Conservation (phyloP, 805 yeast genomes). For the Pichia rugopelliculosa region DNA sequence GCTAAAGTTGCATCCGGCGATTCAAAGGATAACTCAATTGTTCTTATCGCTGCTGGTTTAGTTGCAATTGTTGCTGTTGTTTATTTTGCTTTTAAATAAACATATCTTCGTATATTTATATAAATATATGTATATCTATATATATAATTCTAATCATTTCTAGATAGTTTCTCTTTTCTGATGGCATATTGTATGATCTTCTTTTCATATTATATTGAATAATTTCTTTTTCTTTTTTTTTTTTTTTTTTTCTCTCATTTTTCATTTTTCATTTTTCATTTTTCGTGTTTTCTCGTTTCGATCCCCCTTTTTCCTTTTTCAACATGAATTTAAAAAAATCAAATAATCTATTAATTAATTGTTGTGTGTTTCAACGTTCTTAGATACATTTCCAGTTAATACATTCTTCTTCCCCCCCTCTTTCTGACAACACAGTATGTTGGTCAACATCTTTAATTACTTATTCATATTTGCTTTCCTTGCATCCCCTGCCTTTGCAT, state of each 20-base stretch:
- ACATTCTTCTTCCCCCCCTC: no score
- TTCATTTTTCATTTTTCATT: no score
- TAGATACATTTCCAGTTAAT: no score
- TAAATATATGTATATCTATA: neutral
- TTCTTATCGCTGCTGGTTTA: neutral
- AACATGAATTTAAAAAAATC: no score
- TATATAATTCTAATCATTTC: no score
- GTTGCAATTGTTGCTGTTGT: neutral
- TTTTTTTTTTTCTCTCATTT: neutral
- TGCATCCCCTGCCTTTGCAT: constrained; percentile 7
- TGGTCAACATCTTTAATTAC: neutral
- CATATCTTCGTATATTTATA: neutral
- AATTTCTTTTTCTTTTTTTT: neutral
- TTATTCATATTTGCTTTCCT: neutral
- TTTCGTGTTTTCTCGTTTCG: no score
- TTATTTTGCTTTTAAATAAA: neutral
- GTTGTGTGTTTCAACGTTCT: neutral
- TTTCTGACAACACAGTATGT: neutral
- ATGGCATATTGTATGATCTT: no score
- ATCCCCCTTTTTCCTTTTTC: no score
- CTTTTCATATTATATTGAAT: no score
- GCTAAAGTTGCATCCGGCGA: neutral
- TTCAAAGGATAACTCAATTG: neutral
- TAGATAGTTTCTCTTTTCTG: no score
- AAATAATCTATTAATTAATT: no score